These are phyloP conservation scores for Emydomyces testavorans DNA, from an alignment of 2,329 filamentous ascomycete genomes.

Conservation along the genomic window DNA sequence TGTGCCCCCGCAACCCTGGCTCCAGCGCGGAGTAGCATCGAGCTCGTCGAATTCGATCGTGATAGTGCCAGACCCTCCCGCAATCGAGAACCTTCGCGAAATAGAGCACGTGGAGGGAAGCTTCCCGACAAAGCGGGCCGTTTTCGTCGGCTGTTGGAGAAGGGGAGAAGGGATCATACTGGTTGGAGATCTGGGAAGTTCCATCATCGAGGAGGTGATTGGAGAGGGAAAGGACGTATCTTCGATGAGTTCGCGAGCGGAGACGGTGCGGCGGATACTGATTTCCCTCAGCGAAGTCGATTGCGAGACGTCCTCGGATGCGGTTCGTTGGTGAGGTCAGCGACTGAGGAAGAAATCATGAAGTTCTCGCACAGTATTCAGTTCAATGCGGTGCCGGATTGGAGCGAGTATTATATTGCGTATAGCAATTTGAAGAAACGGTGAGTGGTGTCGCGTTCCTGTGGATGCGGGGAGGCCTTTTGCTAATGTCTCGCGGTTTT, in stretches of 20 bases:
- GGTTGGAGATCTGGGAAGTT: not conserved
- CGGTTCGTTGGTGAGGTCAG: conserved; percentile 39
- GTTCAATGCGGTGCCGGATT: conserved; percentile 99
- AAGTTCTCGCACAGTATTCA: conserved; percentile 99
- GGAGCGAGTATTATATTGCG: conserved; percentile 94
- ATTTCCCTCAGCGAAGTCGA: not conserved
- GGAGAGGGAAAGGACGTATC: not conserved
- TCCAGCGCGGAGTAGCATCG: conserved; percentile 13
- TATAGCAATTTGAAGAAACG: conserved; percentile 99
- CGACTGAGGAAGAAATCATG: conserved; percentile 69
- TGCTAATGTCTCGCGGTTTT: conserved; percentile 6
- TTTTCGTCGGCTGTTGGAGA: not conserved
- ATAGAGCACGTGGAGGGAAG: not conserved
- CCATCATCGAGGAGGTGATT: not conserved
- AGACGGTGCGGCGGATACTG: conserved; percentile 20
- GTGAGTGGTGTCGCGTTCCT: conserved; percentile 42
- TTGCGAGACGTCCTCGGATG: not conserved
- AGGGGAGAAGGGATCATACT: not conserved
- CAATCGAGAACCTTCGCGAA: not conserved
- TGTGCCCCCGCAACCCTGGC: conserved; percentile 15
- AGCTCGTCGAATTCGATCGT: conserved; percentile 17
- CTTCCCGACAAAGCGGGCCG: conserved; percentile 1
- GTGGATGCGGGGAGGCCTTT: not conserved
- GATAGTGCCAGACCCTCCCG: not conserved
- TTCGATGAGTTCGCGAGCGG: conserved; percentile 3